Evolutionary conservation across 805 yeast genomes (phyloP).

Genomic region (Brettanomyces sp.): DNA sequence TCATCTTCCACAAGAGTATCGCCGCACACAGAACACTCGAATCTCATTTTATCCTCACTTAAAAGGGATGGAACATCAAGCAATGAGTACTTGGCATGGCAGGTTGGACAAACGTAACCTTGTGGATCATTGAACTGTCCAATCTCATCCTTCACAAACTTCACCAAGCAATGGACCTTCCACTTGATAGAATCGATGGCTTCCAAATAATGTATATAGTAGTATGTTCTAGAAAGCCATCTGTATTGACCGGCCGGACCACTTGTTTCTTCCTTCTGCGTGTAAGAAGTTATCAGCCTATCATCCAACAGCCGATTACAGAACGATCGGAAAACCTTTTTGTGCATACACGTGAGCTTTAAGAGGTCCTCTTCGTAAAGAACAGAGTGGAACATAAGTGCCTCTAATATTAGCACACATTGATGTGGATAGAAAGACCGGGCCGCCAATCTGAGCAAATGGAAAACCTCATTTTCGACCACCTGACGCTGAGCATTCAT

Average conservation of each 20-base stretch:
- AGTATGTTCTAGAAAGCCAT: slow-evolving; percentile 72
- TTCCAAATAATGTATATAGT: slow-evolving; percentile 72
- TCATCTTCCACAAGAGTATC: slow-evolving; percentile 78
- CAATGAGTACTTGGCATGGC: slow-evolving; percentile 73
- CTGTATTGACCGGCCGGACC: slow-evolving; percentile 35
- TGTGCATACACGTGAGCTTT: slow-evolving; percentile 69
- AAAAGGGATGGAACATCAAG: slow-evolving; percentile 79
- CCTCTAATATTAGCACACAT: slow-evolving; percentile 80
- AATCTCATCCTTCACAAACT: slow-evolving; percentile 69
- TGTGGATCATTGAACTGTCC: slow-evolving; percentile 83
- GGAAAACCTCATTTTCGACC: slow-evolving; percentile 8
- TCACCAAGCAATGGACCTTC: slow-evolving; percentile 86
- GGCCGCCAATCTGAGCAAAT: slow-evolving; percentile 64
- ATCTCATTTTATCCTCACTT: slow-evolving; percentile 72
- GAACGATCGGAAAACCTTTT: slow-evolving; percentile 76
- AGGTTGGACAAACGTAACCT: slow-evolving; percentile 85
- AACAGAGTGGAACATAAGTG: slow-evolving; percentile 78
- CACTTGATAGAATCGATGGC: slow-evolving; percentile 94
- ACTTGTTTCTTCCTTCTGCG: slow-evolving; percentile 56
- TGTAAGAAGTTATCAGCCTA: slow-evolving; percentile 60
- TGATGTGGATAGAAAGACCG: slow-evolving; percentile 82
- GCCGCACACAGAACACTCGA: slow-evolving; percentile 79
- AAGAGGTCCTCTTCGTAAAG: slow-evolving; percentile 87
- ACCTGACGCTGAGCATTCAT: slow-evolving; percentile 1
- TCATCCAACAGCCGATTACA: slow-evolving; percentile 82